Base-by-base conservation (phyloP, 345 rosid species). In the Syzygium oleosum region DNA sequence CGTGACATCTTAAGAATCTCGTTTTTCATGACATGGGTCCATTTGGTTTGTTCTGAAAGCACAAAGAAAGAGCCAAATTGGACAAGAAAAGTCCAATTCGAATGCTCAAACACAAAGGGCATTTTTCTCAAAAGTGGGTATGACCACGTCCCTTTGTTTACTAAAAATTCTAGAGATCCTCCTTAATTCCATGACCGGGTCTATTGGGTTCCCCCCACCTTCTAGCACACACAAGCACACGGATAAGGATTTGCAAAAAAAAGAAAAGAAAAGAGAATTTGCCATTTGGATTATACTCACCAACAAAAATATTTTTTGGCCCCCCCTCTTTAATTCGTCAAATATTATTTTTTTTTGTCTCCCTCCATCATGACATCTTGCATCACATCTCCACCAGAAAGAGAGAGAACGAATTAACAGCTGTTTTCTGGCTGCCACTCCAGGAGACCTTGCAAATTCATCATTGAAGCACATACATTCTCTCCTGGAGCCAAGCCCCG, bases 151-250 rank as follows among this genome's bases (percentile, higher is more conserved):
- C 49, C 83, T 73, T 38, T 19, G 49, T 87, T 88, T 85, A 51
- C 93, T 89, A 92, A 93, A 92, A 89, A 73, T 88, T 86, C 86
- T 91, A 87, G 89, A 88, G 94, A 93, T 91, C 91, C 92, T 88
- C 85, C 80, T 87, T 88, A 14, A 19, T 77, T 78, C 86, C 9
- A 87, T 55, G 93, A 92, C 91, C 93, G 91, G 63, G 88, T 92
- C 94, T 89, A 54, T 56, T 91, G 94, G 87, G 86, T 84, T 68
- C 84, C 41, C 73, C 73, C 46, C 80, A 49, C 54, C 89, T 86
- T 46, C 78, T 73, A 43, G 46, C 46, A 43, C 46, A 54, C 87
- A 80, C 68, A 79, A 51, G 34, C 58, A 90, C 83, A 77, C 52
- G 61, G 51, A 85, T 22, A 52, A 86, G 22, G 31, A 68, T 21